A percentile compares a stretch with the other conserved stretches of the same genome.
Evolutionary conservation across 2,329 filamentous ascomycete genomes (phyloP).

Genomic region (Cercospora sesami): DNA sequence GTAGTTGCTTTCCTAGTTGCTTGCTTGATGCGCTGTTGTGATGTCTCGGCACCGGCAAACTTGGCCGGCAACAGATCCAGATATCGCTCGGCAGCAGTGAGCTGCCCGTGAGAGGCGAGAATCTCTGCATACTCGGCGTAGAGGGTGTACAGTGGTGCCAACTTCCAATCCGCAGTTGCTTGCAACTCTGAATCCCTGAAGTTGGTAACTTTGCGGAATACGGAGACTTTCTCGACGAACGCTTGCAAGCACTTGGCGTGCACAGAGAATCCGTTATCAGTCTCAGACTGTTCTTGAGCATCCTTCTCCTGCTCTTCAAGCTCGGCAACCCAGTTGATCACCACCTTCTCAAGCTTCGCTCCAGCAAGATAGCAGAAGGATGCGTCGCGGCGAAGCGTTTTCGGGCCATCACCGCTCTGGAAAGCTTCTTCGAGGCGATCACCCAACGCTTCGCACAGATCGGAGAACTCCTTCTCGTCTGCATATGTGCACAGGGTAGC

Average conservation of each 20-base stretch:
- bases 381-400: conserved; percentile 72
- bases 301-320: conserved; percentile 80
- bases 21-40: conserved; percentile 78
- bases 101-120: conserved; percentile 82
- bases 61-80: conserved; percentile 79
- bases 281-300: conserved; percentile 58
- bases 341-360: conserved; percentile 95
- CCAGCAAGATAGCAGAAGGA: conserved; percentile 96
- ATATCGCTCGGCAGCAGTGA: conserved; percentile 86
- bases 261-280: conserved; percentile 84
- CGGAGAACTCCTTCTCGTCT: conserved; percentile 83
- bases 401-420: conserved; percentile 52
- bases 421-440: conserved; percentile 79
- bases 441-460: conserved; percentile 91
- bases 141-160: conserved; percentile 84
- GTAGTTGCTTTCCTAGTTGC: conserved; percentile 62
- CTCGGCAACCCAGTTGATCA: conserved; percentile 89
- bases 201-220: conserved; percentile 91
- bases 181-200: conserved; percentile 77
- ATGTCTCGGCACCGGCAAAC: conserved; percentile 84
- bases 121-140: conserved; percentile 98
- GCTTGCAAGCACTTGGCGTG: conserved; percentile 85
- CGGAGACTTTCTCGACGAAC: conserved; percentile 96
- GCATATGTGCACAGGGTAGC: conserved; percentile 94
- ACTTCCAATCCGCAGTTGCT: conserved; percentile 80